Evolutionary conservation across 257 asterid species (phyloP).

Genomic region (Penstemon newberryi): DNA sequence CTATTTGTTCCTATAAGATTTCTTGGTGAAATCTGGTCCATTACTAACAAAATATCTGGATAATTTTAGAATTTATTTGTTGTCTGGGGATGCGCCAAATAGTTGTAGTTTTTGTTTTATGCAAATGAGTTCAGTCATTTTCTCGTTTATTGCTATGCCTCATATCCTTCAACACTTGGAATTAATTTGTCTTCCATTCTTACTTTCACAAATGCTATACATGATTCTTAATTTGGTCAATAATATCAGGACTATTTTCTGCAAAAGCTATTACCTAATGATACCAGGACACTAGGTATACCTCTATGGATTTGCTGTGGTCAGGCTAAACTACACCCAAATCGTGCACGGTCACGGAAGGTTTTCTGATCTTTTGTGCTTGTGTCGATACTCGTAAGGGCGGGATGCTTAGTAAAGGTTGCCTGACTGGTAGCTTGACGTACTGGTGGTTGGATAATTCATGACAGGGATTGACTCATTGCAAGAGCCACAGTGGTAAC

Average conservation of each 20-base stretch:
- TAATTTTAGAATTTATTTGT: constrained; percentile 8
- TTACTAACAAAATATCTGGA: neutral
- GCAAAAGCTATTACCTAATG: neutral
- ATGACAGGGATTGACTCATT: neutral
- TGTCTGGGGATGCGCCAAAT: neutral
- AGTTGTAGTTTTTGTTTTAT: neutral
- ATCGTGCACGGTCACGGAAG: neutral
- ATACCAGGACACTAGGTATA: neutral
- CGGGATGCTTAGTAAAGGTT: neutral
- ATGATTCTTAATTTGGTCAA: neutral
- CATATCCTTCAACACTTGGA: neutral
- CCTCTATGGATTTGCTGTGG: neutral
- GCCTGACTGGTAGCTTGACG: constrained; percentile 10
- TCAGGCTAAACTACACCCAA: neutral
- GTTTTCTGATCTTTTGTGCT: neutral
- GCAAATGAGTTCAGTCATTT: neutral
- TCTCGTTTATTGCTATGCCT: neutral
- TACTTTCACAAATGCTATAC: neutral
- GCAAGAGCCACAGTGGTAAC: neutral
- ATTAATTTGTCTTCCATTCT: constrained; percentile 2
- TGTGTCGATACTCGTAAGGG: neutral
- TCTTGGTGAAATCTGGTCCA: neutral
- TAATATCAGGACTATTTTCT: neutral
- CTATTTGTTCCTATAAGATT: neutral
- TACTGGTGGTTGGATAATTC: neutral